Percentiles rank a stretch among this genome's conserved stretches.
phyloP scores from a whole-genome alignment of 371 early-diverging fungal species.

The Ordospora pajunii region DNA sequence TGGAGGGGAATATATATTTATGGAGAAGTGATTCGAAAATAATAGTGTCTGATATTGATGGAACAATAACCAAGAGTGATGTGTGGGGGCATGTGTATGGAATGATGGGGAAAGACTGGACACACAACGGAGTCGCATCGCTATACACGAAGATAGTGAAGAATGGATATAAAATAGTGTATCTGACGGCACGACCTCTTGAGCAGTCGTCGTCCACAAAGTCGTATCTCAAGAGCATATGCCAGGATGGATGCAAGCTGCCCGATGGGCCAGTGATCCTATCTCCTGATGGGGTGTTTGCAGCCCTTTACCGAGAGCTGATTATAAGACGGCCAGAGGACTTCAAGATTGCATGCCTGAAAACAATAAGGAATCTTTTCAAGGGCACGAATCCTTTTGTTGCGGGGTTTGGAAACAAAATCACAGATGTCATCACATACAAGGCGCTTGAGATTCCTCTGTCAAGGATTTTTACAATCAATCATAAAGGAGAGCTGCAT shows the following conservation, averaged over 20 bases:
- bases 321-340: constrained; percentile 84
- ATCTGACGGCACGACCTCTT: constrained; percentile 86
- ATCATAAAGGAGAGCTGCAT: constrained; percentile 77
- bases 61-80: constrained; percentile 92
- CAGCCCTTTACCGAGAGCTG: constrained; percentile 72
- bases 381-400: constrained; percentile 69
- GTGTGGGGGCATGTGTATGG: constrained; percentile 87
- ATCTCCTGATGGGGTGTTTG: constrained; percentile 85
- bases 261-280: constrained; percentile 92
- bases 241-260: constrained; percentile 73
- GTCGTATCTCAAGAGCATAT: constrained; percentile 75
- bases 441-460: constrained; percentile 79
- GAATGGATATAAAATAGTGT: constrained; percentile 89
- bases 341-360: constrained; percentile 87
- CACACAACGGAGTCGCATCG: constrained; percentile 85
- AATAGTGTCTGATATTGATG: constrained; percentile 94
- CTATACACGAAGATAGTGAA: constrained; percentile 80
- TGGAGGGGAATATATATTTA: constrained; percentile 71
- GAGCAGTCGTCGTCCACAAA: constrained; percentile 79
- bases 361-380: constrained; percentile 77
- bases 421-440: constrained; percentile 84
- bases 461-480: constrained; percentile 87
- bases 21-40: constrained; percentile 75
- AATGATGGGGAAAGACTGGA: constrained; percentile 96
- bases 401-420: constrained; percentile 94